phyloP scores from a whole-genome alignment of 495 filamentous ascomycete genomes.

The Aspergillus ostianus region DNA sequence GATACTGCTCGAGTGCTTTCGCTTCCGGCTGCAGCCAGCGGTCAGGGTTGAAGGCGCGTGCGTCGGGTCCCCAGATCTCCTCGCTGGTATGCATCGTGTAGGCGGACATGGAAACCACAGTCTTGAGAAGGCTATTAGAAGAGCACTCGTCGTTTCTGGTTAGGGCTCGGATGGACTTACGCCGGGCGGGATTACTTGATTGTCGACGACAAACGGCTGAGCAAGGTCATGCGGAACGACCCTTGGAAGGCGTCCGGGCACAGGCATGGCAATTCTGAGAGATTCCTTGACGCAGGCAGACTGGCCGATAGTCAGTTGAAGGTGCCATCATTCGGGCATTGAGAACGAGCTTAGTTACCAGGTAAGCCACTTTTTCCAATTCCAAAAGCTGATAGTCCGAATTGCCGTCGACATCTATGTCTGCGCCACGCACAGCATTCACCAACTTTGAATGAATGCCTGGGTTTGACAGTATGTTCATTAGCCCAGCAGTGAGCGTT shows the following conservation, averaged over 20 bases:
- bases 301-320: too few species aligned
- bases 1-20: too few species aligned
- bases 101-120: slow-evolving; percentile 27
- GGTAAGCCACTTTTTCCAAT: slow-evolving; percentile 12
- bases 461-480: slow-evolving; percentile 6
- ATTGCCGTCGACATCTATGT: background rate
- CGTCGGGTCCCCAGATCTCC: too few species aligned
- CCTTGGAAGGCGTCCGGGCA: slow-evolving; percentile 4
- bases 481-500: slow-evolving; percentile 8
- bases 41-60: too few species aligned
- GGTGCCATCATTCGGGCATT: too few species aligned
- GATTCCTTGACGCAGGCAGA: slow-evolving; percentile 10
- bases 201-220: background rate
- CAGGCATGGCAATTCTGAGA: slow-evolving; percentile 1
- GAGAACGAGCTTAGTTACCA: slow-evolving; percentile 13
- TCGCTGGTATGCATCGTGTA: slow-evolving; percentile 28
- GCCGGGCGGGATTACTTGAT: slow-evolving; percentile 4
- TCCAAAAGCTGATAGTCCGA: background rate
- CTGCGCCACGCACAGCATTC: background rate
- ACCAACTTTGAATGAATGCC: background rate
- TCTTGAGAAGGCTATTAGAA: background rate
- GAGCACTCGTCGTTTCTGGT: too few species aligned
- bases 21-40: too few species aligned
- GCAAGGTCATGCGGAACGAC: background rate
- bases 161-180: slow-evolving; percentile 1